These are phyloP conservation scores for Wickerhamomyces sydowiorum DNA, from an alignment of 805 yeast species.

Conservation along the genomic window DNA sequence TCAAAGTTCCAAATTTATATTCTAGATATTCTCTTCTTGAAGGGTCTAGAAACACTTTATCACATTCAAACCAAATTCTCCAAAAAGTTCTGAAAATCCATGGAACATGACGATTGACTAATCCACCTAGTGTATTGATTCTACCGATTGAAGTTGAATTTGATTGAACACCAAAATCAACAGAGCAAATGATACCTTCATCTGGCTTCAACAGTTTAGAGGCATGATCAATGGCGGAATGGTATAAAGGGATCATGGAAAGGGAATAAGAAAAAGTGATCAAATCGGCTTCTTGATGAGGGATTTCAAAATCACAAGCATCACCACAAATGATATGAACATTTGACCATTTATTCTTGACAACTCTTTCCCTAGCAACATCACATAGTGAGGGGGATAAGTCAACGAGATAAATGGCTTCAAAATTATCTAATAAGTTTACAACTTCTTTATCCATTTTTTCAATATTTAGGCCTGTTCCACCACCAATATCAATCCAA, in stretches of 20 bases:
- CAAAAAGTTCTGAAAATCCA: conserved; percentile 79
- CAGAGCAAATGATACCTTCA: conserved; percentile 60
- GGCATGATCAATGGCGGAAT: conserved; percentile 72
- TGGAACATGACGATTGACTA: conserved; percentile 62
- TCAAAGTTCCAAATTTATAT: conserved; percentile 76
- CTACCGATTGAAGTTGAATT: conserved; percentile 59
- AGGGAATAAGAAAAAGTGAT: conserved; percentile 76
- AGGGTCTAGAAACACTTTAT: conserved; percentile 71
- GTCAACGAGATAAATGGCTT: conserved; percentile 67
- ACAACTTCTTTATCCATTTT: conserved; percentile 53
- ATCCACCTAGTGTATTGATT: conserved; percentile 71
- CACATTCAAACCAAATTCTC: conserved; percentile 86
- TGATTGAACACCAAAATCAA: conserved; percentile 78
- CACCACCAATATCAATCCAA: conserved; percentile 84
- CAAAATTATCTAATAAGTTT: conserved; percentile 35
- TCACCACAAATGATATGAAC: conserved; percentile 70
- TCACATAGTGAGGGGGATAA: conserved; percentile 72
- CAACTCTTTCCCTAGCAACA: conserved; percentile 58
- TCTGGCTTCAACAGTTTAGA: conserved; percentile 42
- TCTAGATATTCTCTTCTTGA: conserved; percentile 80
- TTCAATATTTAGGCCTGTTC: conserved; percentile 81
- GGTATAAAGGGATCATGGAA: conserved; percentile 81
- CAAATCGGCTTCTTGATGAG: conserved; percentile 52
- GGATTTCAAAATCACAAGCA: conserved; percentile 64
- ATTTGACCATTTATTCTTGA: conserved; percentile 42